A percentile compares a stretch with the other conserved stretches of the same genome.
These are phyloP conservation scores for Metarhizium robertsii DNA, from an alignment of 2,329 filamentous ascomycete species.

Conservation along the genomic window DNA sequence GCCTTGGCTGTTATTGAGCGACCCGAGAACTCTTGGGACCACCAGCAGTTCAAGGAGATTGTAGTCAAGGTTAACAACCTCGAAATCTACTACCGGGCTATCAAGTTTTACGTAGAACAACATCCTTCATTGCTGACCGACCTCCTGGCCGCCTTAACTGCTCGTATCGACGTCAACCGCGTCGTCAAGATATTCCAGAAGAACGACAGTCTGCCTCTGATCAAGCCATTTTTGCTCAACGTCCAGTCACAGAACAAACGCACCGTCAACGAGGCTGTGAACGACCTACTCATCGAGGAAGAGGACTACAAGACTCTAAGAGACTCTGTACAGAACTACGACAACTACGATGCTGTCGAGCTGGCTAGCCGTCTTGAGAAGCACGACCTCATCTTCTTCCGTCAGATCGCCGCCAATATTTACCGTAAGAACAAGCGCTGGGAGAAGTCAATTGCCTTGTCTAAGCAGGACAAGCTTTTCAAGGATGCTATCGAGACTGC, in stretches of 20 bases:
- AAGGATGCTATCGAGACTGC: conserved; percentile 98
- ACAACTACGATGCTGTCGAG: conserved; percentile 96
- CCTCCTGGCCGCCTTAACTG: conserved; percentile 80
- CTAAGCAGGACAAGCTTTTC: conserved; percentile 98
- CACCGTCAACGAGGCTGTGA: conserved; percentile 94
- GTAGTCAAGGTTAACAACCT: conserved; percentile 95
- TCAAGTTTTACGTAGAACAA: conserved; percentile 97
- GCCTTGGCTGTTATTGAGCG: conserved; percentile 97
- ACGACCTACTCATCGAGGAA: conserved; percentile 94
- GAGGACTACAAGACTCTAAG: conserved; percentile 98
- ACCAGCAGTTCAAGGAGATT: conserved; percentile 99
- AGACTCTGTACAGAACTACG: conserved; percentile 96
- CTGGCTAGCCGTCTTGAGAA: conserved; percentile 89
- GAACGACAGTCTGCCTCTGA: conserved; percentile 93
- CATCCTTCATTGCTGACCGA: conserved; percentile 95
- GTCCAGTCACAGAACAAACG: conserved; percentile 98
- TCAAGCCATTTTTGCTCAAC: conserved; percentile 96
- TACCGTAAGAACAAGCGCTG: conserved; percentile 99
- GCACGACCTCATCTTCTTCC: conserved; percentile 98
- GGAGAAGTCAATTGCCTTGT: conserved; percentile 97
- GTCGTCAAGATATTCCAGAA: conserved; percentile 99
- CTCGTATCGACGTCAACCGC: conserved; percentile 93
- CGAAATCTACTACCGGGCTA: conserved; percentile 95
- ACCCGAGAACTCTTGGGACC: conserved; percentile 95
- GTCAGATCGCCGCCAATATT: conserved; percentile 94